Evolutionary conservation across 208 protist genomes (phyloP).

Genomic region (Crithidia expoeki): DNA sequence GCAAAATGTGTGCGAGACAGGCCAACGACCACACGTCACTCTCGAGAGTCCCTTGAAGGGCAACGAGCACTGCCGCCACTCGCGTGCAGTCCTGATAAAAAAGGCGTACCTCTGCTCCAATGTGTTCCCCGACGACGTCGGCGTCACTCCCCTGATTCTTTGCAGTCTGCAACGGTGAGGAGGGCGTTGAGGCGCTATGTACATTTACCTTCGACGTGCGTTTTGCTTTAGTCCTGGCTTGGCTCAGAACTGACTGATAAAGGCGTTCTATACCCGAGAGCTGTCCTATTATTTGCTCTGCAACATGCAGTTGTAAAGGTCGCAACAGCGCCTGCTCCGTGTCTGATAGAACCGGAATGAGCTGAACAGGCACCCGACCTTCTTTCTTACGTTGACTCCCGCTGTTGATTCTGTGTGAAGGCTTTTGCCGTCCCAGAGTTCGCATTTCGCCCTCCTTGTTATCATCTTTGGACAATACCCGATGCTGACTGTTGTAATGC

Average conservation of each 20-base stretch:
- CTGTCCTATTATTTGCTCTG: not conserved
- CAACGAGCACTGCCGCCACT: constrained; percentile 19
- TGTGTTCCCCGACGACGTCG: not conserved
- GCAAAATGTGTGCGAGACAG: constrained; percentile 18
- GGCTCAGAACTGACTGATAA: not conserved
- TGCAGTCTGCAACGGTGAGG: not conserved
- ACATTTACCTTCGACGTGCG: no score
- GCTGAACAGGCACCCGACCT: constrained; percentile 11
- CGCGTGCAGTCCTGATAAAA: constrained; percentile 15
- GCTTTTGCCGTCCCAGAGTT: not conserved
- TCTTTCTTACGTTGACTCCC: not conserved
- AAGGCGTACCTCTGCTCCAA: not conserved
- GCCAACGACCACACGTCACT: constrained; percentile 13
- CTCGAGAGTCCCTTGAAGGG: constrained; percentile 10
- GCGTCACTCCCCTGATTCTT: not conserved
- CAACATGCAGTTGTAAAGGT: constrained; percentile 20
- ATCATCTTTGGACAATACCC: no score
- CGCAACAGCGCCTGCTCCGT: constrained; percentile 21
- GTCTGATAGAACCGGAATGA: constrained; percentile 8
- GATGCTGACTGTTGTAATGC: not conserved
- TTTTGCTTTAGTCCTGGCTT: not conserved
- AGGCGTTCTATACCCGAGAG: not conserved
- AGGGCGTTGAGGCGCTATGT: no score
- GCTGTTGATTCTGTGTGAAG: not conserved
- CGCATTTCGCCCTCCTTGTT: not conserved